Base-by-base conservation (phyloP, 2,329 filamentous ascomycete genomes). In the Aspergillus sp. region DNA sequence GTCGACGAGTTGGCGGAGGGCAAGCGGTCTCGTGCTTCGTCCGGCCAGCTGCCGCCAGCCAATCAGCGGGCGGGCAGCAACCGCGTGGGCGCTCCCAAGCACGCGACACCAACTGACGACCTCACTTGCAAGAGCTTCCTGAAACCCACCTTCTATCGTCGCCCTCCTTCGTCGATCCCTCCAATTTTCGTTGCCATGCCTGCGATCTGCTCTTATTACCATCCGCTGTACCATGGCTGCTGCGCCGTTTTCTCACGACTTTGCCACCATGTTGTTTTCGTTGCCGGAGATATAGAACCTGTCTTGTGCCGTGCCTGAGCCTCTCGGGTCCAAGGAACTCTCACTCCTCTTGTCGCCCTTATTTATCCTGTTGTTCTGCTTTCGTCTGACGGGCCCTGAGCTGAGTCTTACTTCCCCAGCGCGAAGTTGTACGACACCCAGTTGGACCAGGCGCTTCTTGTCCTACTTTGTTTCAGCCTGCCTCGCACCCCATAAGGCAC, bases 11-110 rank as follows among this genome's bases (percentile, higher is more conserved):
- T 43, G 50, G 62, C 56, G 60, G 62, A 59, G 60, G 35, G 6
- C 52, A 56, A 54, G 55, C 63, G 66, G 65, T 70, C 61, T 65
- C 69, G 63, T 69, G 65, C 65, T 53, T 61, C 56, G 55, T 58
- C 62, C 61, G 60, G 31, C 58, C 56, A 56, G 40, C 50, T 31
- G 56, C 37, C 17, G 45, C 19, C 45, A 43, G 53, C 71, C 71
- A 71, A 73, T 73, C 62, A 70, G 23, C 39, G 31, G 21, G 24
- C 49, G 6, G 52, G 8, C 44, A 61, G 61, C 48, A 47, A 52
- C 59, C 70, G 68, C 70, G 71, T 74, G 71, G 66, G 66, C 66
- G 56, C 50, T 27, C 52, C 17, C 57, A 69, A 73, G 71, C 71
- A 73, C 71, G 71, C 71, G 71, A 73, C 71, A 73, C 69, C 51